phyloP scores from a whole-genome alignment of 2,329 filamentous ascomycete species.

The Diplodia intermedia region DNA sequence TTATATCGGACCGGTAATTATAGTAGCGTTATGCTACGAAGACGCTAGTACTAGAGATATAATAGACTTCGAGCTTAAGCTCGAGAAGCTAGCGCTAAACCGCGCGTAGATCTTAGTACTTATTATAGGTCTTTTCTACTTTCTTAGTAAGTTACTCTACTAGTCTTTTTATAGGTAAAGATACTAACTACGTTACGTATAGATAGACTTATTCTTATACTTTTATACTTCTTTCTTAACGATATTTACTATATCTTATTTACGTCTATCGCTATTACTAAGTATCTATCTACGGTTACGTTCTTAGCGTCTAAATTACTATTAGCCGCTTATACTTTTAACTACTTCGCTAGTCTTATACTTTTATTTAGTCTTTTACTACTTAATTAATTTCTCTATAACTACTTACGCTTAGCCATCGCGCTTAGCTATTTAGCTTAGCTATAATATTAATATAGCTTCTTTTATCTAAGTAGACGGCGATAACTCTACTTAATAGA shows the following conservation, averaged over 20 bases:
- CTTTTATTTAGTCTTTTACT: neutral
- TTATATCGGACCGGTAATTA: too few relatives aligned
- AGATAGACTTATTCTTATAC: constrained; percentile 54
- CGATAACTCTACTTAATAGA: neutral
- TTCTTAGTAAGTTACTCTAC: constrained; percentile 37
- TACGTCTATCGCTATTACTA: constrained; percentile 60
- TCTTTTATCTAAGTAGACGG: too few relatives aligned
- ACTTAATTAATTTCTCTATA: too few relatives aligned
- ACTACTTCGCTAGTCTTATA: too few relatives aligned
- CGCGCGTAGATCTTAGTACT: constrained; percentile 56
- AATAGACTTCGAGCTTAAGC: constrained; percentile 65
- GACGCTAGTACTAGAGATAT: too few relatives aligned
- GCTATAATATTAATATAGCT: neutral
- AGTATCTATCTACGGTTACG: constrained; percentile 59
- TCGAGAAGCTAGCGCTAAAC: constrained; percentile 53
- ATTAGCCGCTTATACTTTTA: too few relatives aligned
- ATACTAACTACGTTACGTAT: constrained; percentile 12
- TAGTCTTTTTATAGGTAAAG: constrained; percentile 28
- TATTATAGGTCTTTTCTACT: constrained; percentile 50
- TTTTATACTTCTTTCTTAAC: constrained; percentile 59
- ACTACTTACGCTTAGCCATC: too few relatives aligned
- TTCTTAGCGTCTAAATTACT: too few relatives aligned
- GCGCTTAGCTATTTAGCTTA: too few relatives aligned
- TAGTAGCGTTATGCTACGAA: too few relatives aligned
- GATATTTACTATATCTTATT: constrained; percentile 53